Percentiles rank a stretch among this genome's conserved stretches.
phyloP scores from a whole-genome alignment of 2,329 filamentous ascomycete species.

The Dactylellina parvicollis region DNA sequence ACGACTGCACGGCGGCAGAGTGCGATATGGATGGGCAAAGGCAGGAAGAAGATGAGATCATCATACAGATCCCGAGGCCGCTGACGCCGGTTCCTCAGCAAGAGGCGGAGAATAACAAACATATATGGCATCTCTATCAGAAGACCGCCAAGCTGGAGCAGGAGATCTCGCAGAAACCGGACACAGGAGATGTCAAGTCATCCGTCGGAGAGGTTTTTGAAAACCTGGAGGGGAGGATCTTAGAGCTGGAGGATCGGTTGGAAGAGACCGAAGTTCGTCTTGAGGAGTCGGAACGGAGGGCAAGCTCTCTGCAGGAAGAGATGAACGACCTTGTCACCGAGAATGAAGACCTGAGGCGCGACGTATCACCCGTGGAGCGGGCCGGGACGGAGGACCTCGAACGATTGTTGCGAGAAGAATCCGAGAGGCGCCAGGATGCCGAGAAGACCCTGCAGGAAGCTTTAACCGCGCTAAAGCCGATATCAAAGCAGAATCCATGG shows the following conservation, averaged over 20 bases:
- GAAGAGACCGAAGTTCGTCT: constrained; percentile 46
- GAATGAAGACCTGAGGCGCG: constrained; percentile 38
- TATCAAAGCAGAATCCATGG: constrained; percentile 52
- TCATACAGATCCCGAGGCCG: constrained; percentile 27
- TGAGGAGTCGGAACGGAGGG: constrained; percentile 41
- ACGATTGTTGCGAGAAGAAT: constrained; percentile 25
- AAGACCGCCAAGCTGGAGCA: constrained; percentile 50
- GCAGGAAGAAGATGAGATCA: constrained; percentile 34
- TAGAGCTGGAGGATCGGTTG: constrained; percentile 39
- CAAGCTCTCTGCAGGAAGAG: constrained; percentile 41
- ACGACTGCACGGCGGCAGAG: constrained; percentile 16
- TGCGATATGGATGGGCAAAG: constrained; percentile 44
- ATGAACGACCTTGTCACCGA: constrained; percentile 42
- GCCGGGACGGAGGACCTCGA: constrained; percentile 30
- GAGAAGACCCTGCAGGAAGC: constrained; percentile 44
- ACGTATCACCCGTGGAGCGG: constrained; percentile 23
- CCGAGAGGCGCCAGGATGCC: constrained; percentile 22
- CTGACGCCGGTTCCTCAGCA: constrained; percentile 42
- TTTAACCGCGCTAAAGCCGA: constrained; percentile 33
- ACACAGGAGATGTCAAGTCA: constrained; percentile 34
- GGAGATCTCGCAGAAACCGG: constrained; percentile 49
- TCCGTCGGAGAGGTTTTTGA: constrained; percentile 29
- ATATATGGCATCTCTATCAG: constrained; percentile 54
- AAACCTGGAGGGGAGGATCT: constrained; percentile 39
- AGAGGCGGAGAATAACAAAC: constrained; percentile 46